Evolutionary conservation across 2,329 filamentous ascomycete species (phyloP).

Genomic region (Ophiognomonia clavigignenti-juglandacearum): DNA sequence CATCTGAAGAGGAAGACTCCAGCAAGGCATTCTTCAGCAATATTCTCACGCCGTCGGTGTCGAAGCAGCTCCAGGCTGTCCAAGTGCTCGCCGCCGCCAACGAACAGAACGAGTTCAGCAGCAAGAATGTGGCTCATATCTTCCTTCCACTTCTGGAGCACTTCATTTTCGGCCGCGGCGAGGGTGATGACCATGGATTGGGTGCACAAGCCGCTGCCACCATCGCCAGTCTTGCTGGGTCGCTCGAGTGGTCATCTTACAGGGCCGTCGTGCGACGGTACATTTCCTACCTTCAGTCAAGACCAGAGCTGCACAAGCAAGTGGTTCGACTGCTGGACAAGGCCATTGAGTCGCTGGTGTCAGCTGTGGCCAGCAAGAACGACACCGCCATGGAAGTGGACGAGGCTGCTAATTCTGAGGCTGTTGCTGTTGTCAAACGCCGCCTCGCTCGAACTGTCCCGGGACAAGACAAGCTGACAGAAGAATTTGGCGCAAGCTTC

Average conservation of each 20-base stretch:
- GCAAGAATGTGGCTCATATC: slow-evolving; percentile 77
- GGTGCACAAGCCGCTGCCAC: slow-evolving; percentile 81
- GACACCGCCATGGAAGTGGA: slow-evolving; percentile 36
- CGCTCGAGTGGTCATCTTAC: slow-evolving; percentile 87
- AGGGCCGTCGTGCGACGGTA: slow-evolving; percentile 79
- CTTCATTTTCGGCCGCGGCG: slow-evolving; percentile 80
- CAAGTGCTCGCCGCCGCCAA: slow-evolving; percentile 70
- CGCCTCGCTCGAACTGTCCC: slow-evolving; percentile 64
- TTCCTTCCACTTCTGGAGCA: slow-evolving; percentile 91
- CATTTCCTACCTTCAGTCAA: slow-evolving; percentile 73
- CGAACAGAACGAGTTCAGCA: slow-evolving; percentile 57
- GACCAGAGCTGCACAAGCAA: slow-evolving; percentile 79
- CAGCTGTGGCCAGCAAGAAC: slow-evolving; percentile 39
- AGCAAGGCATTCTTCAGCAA: slow-evolving; percentile 84
- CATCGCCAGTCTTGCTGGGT: slow-evolving; percentile 68
- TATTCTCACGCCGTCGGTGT: slow-evolving; percentile 82
- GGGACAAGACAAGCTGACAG: slow-evolving; percentile 58
- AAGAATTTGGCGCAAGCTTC: slow-evolving; percentile 70
- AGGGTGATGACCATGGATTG: slow-evolving; percentile 74
- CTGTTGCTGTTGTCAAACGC: slow-evolving; percentile 19
- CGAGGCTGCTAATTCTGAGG: slow-evolving; percentile 21
- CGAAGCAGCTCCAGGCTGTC: slow-evolving; percentile 79
- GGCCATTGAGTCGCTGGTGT: slow-evolving; percentile 70
- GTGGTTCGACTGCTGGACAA: slow-evolving; percentile 77
- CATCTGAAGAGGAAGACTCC: slow-evolving; percentile 57